Evolutionary conservation across 805 yeast species (phyloP).

Genomic region (Candida methanosorbosa): DNA sequence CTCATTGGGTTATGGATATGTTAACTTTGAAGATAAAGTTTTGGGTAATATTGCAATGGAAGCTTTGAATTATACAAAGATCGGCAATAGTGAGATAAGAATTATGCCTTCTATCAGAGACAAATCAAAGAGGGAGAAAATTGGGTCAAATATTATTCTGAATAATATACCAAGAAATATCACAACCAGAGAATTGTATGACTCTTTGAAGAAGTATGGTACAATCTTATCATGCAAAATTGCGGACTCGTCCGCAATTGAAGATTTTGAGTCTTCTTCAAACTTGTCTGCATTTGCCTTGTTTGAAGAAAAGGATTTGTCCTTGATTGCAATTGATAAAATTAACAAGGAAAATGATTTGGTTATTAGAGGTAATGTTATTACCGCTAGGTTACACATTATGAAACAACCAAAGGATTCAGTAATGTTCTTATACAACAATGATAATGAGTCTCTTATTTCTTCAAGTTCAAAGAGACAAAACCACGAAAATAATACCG

Average conservation of each 20-base stretch:
- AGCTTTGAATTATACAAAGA: slow-evolving; percentile 40
- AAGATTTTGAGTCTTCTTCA: too few species aligned
- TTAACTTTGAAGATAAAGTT: slow-evolving; percentile 41
- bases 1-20: slow-evolving; percentile 68
- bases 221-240: slow-evolving; percentile 23
- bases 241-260: too few species aligned
- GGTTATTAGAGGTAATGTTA: neutral
- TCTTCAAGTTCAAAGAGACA: neutral
- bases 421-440: slow-evolving; percentile 9
- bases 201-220: slow-evolving; percentile 18
- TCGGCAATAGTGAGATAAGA: slow-evolving; percentile 36
- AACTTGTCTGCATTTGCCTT: slow-evolving; percentile 30
- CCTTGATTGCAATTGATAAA: slow-evolving; percentile 25
- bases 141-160: slow-evolving; percentile 44
- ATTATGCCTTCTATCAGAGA: slow-evolving; percentile 50
- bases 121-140: slow-evolving; percentile 25
- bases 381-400: neutral
- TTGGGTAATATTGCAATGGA: slow-evolving; percentile 52
- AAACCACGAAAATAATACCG: too few species aligned
- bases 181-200: slow-evolving; percentile 21
- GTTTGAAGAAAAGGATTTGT: slow-evolving; percentile 27
- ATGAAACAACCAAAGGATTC: too few species aligned
- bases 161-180: slow-evolving; percentile 32
- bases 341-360: neutral
- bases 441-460: slow-evolving; percentile 2